These are phyloP conservation scores for Boletus fagicola DNA, from an alignment of 768 basidiomycete species.

Conservation along the genomic window DNA sequence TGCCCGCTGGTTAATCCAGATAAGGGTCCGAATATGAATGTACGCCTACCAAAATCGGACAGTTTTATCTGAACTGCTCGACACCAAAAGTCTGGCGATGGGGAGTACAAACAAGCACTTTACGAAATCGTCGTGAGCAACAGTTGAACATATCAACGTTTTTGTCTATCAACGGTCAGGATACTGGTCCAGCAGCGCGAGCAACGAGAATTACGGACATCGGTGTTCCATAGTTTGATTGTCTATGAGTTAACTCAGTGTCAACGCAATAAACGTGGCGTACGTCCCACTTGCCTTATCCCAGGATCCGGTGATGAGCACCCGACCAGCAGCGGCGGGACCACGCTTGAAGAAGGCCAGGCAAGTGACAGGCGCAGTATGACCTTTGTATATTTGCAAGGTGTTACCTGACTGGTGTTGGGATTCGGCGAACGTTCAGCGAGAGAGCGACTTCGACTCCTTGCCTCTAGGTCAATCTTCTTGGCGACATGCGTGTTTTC, in stretches of 20 bases:
- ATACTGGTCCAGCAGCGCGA: background rate
- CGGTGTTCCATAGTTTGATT: constrained; percentile 82
- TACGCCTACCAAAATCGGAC: constrained; percentile 76
- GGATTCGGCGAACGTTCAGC: constrained; percentile 9
- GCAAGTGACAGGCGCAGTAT: constrained; percentile 85
- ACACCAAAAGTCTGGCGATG: constrained; percentile 63
- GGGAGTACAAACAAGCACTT: constrained; percentile 79
- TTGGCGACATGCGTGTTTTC: constrained; percentile 78
- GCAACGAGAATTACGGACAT: constrained; percentile 42
- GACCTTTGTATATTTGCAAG: constrained; percentile 72
- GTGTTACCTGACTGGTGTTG: constrained; percentile 73
- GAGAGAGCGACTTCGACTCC: constrained; percentile 5
- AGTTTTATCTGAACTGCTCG: constrained; percentile 87
- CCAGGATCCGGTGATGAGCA: constrained; percentile 92
- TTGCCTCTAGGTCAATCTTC: constrained; percentile 76
- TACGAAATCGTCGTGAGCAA: constrained; percentile 87
- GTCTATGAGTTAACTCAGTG: constrained; percentile 47
- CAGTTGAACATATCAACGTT: constrained; percentile 62
- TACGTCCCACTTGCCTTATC: constrained; percentile 57
- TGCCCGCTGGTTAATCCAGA: constrained; percentile 27
- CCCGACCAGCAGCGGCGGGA: constrained; percentile 38
- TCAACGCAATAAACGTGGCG: background rate
- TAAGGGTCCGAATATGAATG: background rate
- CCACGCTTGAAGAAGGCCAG: constrained; percentile 61
- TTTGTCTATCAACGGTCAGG: constrained; percentile 53